These are phyloP conservation scores for Triangularia setosa DNA, from an alignment of 2,329 filamentous ascomycete species.

Conservation along the genomic window DNA sequence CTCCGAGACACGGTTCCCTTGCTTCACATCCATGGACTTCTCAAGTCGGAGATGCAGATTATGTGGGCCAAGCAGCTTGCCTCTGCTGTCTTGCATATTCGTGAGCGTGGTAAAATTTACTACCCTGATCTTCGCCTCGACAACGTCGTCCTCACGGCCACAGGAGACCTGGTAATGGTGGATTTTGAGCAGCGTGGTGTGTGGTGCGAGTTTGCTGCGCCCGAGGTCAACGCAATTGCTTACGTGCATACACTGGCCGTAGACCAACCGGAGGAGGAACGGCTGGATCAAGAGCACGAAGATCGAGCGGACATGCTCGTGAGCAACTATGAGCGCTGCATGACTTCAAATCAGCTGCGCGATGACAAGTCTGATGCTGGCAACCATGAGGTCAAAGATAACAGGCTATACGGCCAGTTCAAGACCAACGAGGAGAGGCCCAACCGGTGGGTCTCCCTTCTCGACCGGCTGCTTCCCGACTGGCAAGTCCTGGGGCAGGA, in stretches of 20 bases:
- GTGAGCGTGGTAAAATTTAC: constrained; percentile 42
- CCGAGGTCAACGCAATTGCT: constrained; percentile 57
- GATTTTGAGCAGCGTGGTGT: constrained; percentile 62
- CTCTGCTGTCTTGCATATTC: constrained; percentile 48
- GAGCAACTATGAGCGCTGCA: not conserved
- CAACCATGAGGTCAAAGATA: not conserved
- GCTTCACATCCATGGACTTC: constrained; percentile 42
- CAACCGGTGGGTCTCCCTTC: constrained; percentile 25
- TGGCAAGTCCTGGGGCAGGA: constrained; percentile 41
- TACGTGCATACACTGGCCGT: constrained; percentile 52
- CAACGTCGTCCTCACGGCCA: constrained; percentile 51
- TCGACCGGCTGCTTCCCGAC: constrained; percentile 43
- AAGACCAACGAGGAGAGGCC: constrained; percentile 15
- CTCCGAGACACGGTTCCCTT: constrained; percentile 53
- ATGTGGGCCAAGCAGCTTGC: constrained; percentile 53
- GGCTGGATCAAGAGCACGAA: not conserved
- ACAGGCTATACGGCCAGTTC: constrained; percentile 30
- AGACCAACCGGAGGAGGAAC: constrained; percentile 29
- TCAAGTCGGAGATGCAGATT: constrained; percentile 43
- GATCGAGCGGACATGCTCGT: not conserved
- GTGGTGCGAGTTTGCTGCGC: constrained; percentile 59
- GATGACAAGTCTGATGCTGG: constrained; percentile 32
- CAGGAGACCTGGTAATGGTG: constrained; percentile 50
- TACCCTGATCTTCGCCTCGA: constrained; percentile 59
- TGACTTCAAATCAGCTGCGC: constrained; percentile 29